phyloP scores from a whole-genome alignment of 1,284 basidiomycete species.

The Neolentinus lepideus region DNA sequence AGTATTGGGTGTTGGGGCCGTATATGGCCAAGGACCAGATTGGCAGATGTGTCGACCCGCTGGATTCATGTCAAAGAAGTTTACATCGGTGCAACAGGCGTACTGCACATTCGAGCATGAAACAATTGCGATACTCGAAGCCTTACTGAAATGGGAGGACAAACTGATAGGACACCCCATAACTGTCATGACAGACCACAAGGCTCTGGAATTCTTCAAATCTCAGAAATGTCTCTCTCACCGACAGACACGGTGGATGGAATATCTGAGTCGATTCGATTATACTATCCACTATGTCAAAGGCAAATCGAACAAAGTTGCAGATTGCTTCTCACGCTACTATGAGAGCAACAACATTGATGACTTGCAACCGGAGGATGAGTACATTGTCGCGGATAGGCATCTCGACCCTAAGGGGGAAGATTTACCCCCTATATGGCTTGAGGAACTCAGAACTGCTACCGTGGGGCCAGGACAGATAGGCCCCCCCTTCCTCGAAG shows the following conservation, averaged over 20 bases:
- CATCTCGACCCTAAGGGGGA: slow-evolving; percentile 10
- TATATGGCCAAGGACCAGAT: no score
- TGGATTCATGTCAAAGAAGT: no score
- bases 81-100: no score
- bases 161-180: no score
- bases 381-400: slow-evolving; percentile 8
- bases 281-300: background rate
- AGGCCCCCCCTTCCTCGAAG: background rate
- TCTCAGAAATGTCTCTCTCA: no score
- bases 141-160: no score
- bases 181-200: no score
- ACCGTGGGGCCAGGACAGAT: background rate
- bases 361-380: background rate
- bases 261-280: slow-evolving; percentile 2
- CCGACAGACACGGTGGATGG: slow-evolving; percentile 3
- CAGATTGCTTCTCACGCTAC: slow-evolving; percentile 4
- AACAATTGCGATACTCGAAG: no score
- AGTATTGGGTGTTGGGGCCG: background rate
- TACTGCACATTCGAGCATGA: no score
- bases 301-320: slow-evolving; percentile 1
- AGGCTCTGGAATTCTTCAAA: no score
- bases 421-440: slow-evolving; percentile 4
- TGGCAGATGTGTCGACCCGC: no score
- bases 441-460: background rate
- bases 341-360: background rate